phyloP scores from a whole-genome alignment of 2,329 filamentous ascomycete species.

The Sphaerulina musiva region DNA sequence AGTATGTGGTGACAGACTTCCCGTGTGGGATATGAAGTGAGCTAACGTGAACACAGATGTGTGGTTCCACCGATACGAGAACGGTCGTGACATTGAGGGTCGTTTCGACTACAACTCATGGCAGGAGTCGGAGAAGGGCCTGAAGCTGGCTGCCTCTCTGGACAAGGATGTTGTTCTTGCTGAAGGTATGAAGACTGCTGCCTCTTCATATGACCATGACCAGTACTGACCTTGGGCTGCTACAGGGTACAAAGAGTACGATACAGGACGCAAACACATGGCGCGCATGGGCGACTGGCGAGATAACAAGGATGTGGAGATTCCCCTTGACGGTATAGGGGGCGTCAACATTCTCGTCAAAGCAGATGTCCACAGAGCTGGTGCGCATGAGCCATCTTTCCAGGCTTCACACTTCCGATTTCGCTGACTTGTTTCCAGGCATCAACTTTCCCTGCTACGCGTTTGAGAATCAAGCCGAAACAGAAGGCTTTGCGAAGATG shows the following conservation, averaged over 20 bases:
- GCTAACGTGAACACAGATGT: conserved; percentile 57
- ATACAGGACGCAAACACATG: conserved; percentile 86
- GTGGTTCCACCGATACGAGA: conserved; percentile 88
- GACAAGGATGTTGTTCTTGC: conserved; percentile 77
- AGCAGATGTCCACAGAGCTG: conserved; percentile 91
- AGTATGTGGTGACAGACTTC: conserved; percentile 55
- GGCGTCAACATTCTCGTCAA: conserved; percentile 98
- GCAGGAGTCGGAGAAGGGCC: conserved; percentile 83
- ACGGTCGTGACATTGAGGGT: conserved; percentile 79
- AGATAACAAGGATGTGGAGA: conserved; percentile 83
- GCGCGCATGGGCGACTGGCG: conserved; percentile 87
- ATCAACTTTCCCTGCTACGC: conserved; percentile 97
- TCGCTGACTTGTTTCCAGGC: conserved; percentile 46
- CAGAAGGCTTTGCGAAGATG: conserved; percentile 98
- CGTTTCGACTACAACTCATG: conserved; percentile 99
- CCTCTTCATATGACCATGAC: background rate
- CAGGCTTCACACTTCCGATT: background rate
- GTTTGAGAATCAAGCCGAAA: conserved; percentile 98
- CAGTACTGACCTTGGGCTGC: background rate
- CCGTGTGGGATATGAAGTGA: background rate
- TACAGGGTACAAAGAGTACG: conserved; percentile 81
- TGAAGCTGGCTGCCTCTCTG: conserved; percentile 64
- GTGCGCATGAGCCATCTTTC: conserved; percentile 44
- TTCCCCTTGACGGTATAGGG: conserved; percentile 89
- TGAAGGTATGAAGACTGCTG: conserved; percentile 55